Percentiles rank a stretch among this genome's conserved stretches.
Conservation (phyloP, 306 rosid genomes). For the Trifolium fragiferum region DNA sequence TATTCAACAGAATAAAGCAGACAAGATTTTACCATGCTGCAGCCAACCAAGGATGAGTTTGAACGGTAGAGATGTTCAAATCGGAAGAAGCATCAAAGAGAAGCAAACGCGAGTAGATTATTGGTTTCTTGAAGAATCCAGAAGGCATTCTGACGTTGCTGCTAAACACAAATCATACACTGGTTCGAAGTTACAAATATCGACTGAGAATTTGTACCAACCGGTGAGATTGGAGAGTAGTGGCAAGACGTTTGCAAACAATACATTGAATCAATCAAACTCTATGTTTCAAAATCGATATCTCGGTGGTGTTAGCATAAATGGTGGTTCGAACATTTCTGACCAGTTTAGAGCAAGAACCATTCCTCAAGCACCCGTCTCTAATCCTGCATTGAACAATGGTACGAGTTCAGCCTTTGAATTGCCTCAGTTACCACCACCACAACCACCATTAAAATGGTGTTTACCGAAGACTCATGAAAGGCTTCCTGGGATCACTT, state of each 20-base stretch:
- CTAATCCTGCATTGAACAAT: slow-evolving; percentile 48
- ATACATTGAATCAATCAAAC: slow-evolving; percentile 38
- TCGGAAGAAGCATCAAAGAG: slow-evolving; percentile 64
- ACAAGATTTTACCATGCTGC: too few relatives aligned
- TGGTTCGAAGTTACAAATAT: neutral
- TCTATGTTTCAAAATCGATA: slow-evolving; percentile 40
- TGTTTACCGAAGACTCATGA: slow-evolving; percentile 51
- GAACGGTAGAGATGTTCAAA: slow-evolving; percentile 85
- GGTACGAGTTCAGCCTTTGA: slow-evolving; percentile 48
- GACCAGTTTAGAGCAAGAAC: slow-evolving; percentile 50
- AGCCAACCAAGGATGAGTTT: too few relatives aligned
- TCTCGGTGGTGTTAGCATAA: slow-evolving; percentile 48
- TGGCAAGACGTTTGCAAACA: slow-evolving; percentile 43
- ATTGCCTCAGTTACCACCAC: slow-evolving; percentile 56
- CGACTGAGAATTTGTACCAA: slow-evolving; percentile 42
- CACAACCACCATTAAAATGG: slow-evolving; percentile 68
- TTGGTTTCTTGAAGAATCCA: slow-evolving; percentile 58
- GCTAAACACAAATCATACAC: slow-evolving; percentile 37
- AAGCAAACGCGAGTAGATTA: slow-evolving; percentile 49
- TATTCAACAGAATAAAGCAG: slow-evolving; percentile 50
- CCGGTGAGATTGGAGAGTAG: slow-evolving; percentile 43
- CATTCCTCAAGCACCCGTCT: slow-evolving; percentile 50
- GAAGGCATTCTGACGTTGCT: slow-evolving; percentile 46
- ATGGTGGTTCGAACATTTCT: slow-evolving; percentile 41
- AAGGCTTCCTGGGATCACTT: slow-evolving; percentile 38